Conservation (phyloP, 768 basidiomycete genomes). For the Lentinus brumalis region DNA sequence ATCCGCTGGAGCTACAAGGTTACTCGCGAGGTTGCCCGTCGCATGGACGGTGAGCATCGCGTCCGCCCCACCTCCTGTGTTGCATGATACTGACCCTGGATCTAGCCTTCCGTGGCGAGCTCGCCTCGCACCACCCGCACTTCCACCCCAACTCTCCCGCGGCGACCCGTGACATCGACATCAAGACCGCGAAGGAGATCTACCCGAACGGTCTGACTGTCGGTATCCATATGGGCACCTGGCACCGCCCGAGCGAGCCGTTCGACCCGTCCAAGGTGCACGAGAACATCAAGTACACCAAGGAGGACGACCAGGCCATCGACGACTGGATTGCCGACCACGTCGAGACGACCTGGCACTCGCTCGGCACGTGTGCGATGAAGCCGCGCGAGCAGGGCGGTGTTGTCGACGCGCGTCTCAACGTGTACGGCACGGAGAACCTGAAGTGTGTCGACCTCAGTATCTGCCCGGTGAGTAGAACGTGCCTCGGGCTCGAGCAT, state of each 20-base stretch:
- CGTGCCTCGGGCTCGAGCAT: constrained; percentile 28
- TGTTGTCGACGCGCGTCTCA: constrained; percentile 64
- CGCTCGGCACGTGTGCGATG: constrained; percentile 59
- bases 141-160: constrained; percentile 73
- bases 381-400: constrained; percentile 67
- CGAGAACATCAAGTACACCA: constrained; percentile 64
- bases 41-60: constrained; percentile 59
- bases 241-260: constrained; percentile 58
- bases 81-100: neutral
- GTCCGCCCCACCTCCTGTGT: neutral
- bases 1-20: constrained; percentile 81
- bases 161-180: constrained; percentile 62
- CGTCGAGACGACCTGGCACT: constrained; percentile 81
- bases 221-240: constrained; percentile 74
- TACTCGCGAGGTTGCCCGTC: constrained; percentile 68
- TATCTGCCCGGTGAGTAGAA: constrained; percentile 62
- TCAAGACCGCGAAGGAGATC: constrained; percentile 64
- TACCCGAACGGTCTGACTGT: constrained; percentile 63
- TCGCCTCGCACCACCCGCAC: constrained; percentile 72
- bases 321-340: constrained; percentile 71
- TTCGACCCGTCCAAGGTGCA: constrained; percentile 60
- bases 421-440: constrained; percentile 66
- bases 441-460: constrained; percentile 69
- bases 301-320: constrained; percentile 71
- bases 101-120: constrained; percentile 68